Evolutionary conservation across 169 alveolate species (phyloP).

Genomic region (Plasmodium knowlesi): DNA sequence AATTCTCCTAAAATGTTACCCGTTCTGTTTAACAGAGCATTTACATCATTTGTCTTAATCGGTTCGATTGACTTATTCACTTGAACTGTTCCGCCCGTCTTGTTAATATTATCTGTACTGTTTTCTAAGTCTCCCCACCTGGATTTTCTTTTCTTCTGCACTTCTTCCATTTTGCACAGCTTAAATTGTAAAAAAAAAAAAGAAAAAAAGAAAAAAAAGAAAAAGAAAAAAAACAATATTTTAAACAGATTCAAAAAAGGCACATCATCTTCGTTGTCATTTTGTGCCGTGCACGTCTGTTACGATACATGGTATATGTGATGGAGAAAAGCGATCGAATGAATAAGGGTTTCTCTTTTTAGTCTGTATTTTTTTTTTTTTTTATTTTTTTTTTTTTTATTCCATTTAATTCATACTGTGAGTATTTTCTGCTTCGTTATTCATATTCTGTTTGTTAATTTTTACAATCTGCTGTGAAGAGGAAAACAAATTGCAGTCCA

Average conservation of each 20-base stretch:
- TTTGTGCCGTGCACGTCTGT: not conserved
- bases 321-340: not conserved
- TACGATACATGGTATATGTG: not conserved
- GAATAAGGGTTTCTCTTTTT: not conserved
- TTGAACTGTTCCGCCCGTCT: not conserved
- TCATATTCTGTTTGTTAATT: not conserved
- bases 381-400: not conserved
- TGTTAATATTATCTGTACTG: constrained; percentile 3
- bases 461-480: not conserved
- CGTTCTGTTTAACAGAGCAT: not conserved
- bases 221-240: not conserved
- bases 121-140: constrained; percentile 75
- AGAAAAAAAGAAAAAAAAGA: not conserved
- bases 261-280: not conserved
- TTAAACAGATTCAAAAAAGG: constrained; percentile 1
- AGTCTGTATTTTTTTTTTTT: not conserved
- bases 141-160: constrained; percentile 49
- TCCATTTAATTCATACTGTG: not conserved
- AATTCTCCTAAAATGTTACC: constrained; percentile 27
- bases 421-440: not conserved
- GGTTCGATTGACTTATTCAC: not conserved
- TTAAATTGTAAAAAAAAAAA: not conserved
- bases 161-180: constrained; percentile 31
- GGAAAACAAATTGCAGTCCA: not conserved
- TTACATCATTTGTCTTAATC: not conserved